Evolutionary conservation across 805 yeast species (phyloP), one percentile per base, ranked within the genome.

Genomic region (Candida mattraensis): DNA sequence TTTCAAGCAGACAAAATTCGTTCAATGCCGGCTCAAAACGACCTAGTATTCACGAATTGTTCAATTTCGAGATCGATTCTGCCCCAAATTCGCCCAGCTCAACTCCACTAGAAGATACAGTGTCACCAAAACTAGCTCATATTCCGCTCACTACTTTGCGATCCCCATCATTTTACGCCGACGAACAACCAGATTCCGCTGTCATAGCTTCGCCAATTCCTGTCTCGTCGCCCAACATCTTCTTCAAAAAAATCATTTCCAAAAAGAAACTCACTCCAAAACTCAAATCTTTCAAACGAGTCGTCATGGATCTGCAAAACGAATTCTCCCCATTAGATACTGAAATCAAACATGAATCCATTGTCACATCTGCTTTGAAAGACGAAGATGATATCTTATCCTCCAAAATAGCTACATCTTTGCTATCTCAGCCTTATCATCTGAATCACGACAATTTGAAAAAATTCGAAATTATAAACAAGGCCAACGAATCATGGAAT

Each of bases 401-500:
- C 15, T 35, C 48, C 7, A 41, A 37, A 24, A 14, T 41, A 7
- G 40, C 49, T 2, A 37, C 48, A 2, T 34, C 45, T 4, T 20
- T 38, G 26, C 28, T 48, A n/a, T 30, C 42, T 3, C 41, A 34
- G 26, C 42, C 45, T 3, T 23, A 25, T 10, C 14, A 26, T 8
- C 25, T 25, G 13, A 33, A 24, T 17, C 37, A 39, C 15, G 39
- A 33, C 36, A 39, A 29, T 35, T 35, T 57, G 28, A 57, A 56
- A 30, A 51, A 54, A 36, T 59, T 53, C 35, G 67, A 63, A 24
- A 44, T 64, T 13, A 59, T 64, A 16, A 58, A 54, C 33, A 54
- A 47, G 34, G 64, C 65, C 5, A 64, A 64, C 39, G 58, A 60
- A 35, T 42, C 58, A 1, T 64, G 69, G 69, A 64, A 51, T 28